A percentile compares a stretch with the other conserved stretches of the same genome.
These are phyloP conservation scores for Austropuccinia psidii DNA, from an alignment of 1,284 basidiomycete species.

Conservation along the genomic window DNA sequence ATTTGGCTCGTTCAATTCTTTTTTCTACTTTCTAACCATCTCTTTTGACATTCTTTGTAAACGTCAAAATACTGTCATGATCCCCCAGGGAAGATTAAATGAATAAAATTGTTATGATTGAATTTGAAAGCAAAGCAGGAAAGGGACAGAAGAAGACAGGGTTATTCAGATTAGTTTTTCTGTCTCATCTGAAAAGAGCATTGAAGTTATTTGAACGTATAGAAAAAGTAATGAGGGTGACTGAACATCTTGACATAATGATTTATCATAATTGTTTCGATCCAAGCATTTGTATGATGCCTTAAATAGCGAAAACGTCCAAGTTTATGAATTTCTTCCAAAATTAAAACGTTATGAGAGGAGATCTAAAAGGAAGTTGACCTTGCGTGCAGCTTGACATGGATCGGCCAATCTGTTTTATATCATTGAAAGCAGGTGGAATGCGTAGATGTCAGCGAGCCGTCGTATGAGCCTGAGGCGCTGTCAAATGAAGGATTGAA, in stretches of 20 bases:
- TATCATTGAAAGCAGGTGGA: no score
- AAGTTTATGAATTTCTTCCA: background rate
- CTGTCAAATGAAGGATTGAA: no score
- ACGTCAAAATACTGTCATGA: constrained; percentile 18
- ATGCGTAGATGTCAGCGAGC: no score
- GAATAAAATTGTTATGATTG: background rate
- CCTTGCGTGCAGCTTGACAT: constrained; percentile 29
- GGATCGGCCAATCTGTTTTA: constrained; percentile 28
- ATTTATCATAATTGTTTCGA: constrained; percentile 32
- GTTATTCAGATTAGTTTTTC: background rate
- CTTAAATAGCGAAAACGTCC: background rate
- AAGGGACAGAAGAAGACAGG: background rate
- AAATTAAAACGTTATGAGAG: no score
- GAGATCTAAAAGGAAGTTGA: no score
- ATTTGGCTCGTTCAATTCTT: no score
- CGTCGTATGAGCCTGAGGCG: no score
- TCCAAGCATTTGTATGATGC: constrained; percentile 28
- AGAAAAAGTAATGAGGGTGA: background rate
- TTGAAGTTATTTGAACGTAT: background rate
- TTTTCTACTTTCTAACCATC: constrained; percentile 14
- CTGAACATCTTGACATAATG: constrained; percentile 10
- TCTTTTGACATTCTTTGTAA: constrained; percentile 26
- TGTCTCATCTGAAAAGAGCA: background rate
- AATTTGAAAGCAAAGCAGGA: background rate
- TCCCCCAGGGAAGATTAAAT: no score